These are phyloP conservation scores for Basidiobolus meristosporus DNA, from an alignment of 371 early-diverging fungal species.

Conservation along the genomic window DNA sequence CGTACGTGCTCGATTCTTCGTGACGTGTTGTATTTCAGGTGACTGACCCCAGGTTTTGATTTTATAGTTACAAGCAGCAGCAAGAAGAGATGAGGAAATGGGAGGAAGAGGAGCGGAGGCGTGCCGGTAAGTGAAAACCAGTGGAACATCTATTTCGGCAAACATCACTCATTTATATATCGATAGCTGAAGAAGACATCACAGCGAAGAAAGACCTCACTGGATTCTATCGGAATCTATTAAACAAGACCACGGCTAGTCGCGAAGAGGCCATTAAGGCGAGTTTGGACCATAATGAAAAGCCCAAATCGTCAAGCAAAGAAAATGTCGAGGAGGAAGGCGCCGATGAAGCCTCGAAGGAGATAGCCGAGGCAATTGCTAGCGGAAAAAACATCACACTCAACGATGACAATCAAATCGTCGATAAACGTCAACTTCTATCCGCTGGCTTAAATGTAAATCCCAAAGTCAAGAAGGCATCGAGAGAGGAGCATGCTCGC, in stretches of 20 bases:
- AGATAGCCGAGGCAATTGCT: slow-evolving; percentile 11
- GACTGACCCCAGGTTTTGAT: not conserved
- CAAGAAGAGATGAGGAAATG: slow-evolving; percentile 55
- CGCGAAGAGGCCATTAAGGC: slow-evolving; percentile 5
- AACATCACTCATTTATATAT: not conserved
- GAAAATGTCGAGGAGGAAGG: slow-evolving; percentile 5
- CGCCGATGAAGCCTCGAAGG: slow-evolving; percentile 8
- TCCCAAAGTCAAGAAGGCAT: no score
- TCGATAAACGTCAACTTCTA: slow-evolving; percentile 61
- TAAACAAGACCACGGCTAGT: slow-evolving; percentile 13
- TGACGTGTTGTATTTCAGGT: not conserved
- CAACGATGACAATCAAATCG: slow-evolving; percentile 57
- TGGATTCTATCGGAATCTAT: slow-evolving; percentile 25
- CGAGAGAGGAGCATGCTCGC: no score
- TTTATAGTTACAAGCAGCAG: slow-evolving; percentile 42
- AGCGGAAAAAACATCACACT: slow-evolving; percentile 26
- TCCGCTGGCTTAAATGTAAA: slow-evolving; percentile 56
- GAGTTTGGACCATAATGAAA: slow-evolving; percentile 2
- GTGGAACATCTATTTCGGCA: no score
- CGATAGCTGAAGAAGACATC: not conserved
- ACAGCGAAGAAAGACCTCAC: slow-evolving; percentile 17
- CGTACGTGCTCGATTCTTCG: slow-evolving; percentile 17
- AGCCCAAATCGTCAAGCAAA: no score
- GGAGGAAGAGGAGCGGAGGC: slow-evolving; percentile 60
- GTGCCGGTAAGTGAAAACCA: slow-evolving; percentile 15